Conservation (phyloP, 208 protist species). For the Herpetomonas muscarum region DNA sequence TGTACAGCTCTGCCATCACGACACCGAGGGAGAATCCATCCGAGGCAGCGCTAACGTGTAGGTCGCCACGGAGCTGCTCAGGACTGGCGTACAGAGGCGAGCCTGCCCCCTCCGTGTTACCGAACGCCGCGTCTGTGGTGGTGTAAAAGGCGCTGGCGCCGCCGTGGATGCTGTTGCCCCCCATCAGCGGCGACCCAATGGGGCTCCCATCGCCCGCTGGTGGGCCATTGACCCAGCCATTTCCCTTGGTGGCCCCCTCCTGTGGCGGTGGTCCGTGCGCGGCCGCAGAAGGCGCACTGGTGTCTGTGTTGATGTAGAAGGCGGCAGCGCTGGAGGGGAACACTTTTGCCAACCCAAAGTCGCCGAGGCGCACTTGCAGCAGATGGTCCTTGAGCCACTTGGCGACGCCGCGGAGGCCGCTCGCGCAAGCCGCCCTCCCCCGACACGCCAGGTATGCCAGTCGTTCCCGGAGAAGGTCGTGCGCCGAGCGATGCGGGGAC, state of each 20-base stretch:
- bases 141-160: background rate
- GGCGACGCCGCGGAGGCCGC: constrained; percentile 14
- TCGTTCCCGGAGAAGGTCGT: too few relatives aligned
- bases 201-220: too few relatives aligned
- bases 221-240: too few relatives aligned
- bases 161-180: too few relatives aligned
- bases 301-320: background rate
- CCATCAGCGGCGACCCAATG: too few relatives aligned
- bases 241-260: background rate
- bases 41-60: constrained; percentile 44
- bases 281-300: background rate
- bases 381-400: constrained; percentile 43
- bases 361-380: constrained; percentile 71
- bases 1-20: constrained; percentile 79
- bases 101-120: constrained; percentile 77
- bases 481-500: too few relatives aligned
- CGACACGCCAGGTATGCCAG: too few relatives aligned
- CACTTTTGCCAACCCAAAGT: constrained; percentile 76
- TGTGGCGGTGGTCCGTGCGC: background rate
- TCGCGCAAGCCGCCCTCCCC: background rate
- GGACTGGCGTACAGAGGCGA: constrained; percentile 85
- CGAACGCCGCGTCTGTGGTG: constrained; percentile 26
- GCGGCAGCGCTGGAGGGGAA: constrained; percentile 3
- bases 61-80: constrained; percentile 67
- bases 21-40: constrained; percentile 75